A percentile compares a stretch with the other conserved stretches of the same genome.
These are phyloP conservation scores for Spongospora subterranea DNA, from an alignment of 208 protist genomes.

Conservation along the genomic window DNA sequence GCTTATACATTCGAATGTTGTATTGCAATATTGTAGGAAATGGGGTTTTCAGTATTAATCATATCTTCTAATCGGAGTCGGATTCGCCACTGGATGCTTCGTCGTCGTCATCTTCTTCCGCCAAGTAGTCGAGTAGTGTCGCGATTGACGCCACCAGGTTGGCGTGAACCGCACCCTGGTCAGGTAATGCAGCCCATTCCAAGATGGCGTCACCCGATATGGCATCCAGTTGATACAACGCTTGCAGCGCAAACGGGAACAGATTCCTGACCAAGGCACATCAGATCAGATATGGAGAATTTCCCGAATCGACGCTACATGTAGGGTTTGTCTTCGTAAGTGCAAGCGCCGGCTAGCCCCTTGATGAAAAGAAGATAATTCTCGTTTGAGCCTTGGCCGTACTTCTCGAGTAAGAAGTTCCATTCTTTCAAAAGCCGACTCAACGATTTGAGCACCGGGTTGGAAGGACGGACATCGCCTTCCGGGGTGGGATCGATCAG, in stretches of 20 bases:
- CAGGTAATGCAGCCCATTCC: background rate
- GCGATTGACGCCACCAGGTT: background rate
- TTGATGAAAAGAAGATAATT: slow-evolving; percentile 31
- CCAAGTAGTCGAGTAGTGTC: background rate
- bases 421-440: background rate
- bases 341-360: background rate
- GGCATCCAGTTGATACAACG: slow-evolving; percentile 39
- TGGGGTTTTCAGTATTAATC: too few species aligned
- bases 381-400: slow-evolving; percentile 36
- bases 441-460: background rate
- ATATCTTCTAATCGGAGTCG: slow-evolving; percentile 13
- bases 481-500: background rate
- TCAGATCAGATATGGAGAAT: background rate
- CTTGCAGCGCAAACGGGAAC: slow-evolving; percentile 22
- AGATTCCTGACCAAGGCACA: background rate
- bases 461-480: background rate
- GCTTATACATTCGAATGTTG: too few species aligned
- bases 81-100: background rate
- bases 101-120: background rate
- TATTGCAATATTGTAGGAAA: too few species aligned
- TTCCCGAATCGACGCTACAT: background rate
- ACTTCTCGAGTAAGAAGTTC: slow-evolving; percentile 53
- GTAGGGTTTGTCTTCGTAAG: slow-evolving; percentile 33
- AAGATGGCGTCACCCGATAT: slow-evolving; percentile 34
- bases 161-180: background rate